Conservation (phyloP, 2,329 filamentous ascomycete genomes). For the Pseudohalonectria lignicola region DNA sequence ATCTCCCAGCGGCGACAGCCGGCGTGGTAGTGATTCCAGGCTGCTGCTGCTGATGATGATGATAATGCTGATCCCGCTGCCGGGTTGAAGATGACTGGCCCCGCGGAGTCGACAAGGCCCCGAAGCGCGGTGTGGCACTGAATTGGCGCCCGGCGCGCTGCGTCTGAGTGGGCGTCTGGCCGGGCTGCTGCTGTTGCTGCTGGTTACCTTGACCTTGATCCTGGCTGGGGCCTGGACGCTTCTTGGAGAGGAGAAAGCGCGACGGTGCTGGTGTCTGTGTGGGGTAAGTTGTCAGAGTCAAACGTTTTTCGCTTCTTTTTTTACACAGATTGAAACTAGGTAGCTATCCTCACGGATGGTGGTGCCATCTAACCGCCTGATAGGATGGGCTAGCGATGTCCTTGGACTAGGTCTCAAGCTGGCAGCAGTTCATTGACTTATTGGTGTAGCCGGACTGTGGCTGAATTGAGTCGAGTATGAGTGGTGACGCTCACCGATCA, state of each 20-base stretch:
- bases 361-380: not conserved
- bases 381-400: no score
- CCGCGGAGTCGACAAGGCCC: constrained; percentile 1
- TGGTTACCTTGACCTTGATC: no score
- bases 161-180: not conserved
- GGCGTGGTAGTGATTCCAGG: constrained; percentile 1
- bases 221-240: not conserved
- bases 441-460: no score
- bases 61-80: not conserved
- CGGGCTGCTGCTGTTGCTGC: no score
- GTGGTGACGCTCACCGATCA: no score
- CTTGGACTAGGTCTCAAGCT: no score
- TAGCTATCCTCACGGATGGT: constrained; percentile 1
- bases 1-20: not conserved
- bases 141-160: constrained; percentile 1
- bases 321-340: no score
- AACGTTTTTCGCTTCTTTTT: not conserved
- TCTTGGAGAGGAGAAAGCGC: constrained; percentile 3
- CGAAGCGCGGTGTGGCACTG: constrained; percentile 4
- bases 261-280: constrained; percentile 5
- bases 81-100: not conserved
- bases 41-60: not conserved
- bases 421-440: no score
- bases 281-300: no score
- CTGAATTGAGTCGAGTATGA: no score